Evolutionary conservation across 169 alveolate species (phyloP).

Genomic region (Cryptosporidium ryanae): DNA sequence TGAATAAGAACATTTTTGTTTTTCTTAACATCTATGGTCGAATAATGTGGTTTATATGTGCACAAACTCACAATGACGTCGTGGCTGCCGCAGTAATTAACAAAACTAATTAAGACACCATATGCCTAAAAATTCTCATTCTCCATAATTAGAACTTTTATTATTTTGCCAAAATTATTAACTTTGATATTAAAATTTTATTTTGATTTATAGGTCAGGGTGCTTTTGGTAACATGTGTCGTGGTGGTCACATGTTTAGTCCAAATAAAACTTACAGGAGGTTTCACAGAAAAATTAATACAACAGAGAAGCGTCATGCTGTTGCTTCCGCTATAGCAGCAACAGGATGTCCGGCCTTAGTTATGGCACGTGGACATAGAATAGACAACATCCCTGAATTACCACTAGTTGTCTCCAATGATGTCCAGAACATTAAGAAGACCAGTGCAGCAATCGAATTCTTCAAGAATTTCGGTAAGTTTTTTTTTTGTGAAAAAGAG

Average conservation of each 20-base stretch:
- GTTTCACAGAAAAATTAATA: constrained; percentile 97
- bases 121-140: too few species aligned
- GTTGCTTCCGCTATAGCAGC: constrained; percentile 98
- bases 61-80: too few species aligned
- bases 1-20: not conserved
- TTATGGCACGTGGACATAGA: constrained; percentile 98
- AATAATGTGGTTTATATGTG: too few species aligned
- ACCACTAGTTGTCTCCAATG: constrained; percentile 93
- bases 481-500: not conserved
- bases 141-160: too few species aligned
- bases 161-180: not conserved
- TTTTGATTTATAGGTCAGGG: constrained; percentile 91
- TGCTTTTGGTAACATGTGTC: constrained; percentile 98
- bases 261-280: constrained; percentile 98
- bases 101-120: too few species aligned
- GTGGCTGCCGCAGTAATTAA: too few species aligned
- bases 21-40: too few species aligned
- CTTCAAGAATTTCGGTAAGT: constrained; percentile 74
- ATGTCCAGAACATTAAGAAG: constrained; percentile 72
- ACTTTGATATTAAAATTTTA: constrained; percentile 55
- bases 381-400: constrained; percentile 93
- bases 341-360: constrained; percentile 95
- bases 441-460: constrained; percentile 69
- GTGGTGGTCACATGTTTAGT: constrained; percentile 99
- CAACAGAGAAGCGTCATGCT: constrained; percentile 97